Evolutionary conservation across 225 moss, liverwort and hornwort species (phyloP).

Genomic region (Lunularia cruciata): DNA sequence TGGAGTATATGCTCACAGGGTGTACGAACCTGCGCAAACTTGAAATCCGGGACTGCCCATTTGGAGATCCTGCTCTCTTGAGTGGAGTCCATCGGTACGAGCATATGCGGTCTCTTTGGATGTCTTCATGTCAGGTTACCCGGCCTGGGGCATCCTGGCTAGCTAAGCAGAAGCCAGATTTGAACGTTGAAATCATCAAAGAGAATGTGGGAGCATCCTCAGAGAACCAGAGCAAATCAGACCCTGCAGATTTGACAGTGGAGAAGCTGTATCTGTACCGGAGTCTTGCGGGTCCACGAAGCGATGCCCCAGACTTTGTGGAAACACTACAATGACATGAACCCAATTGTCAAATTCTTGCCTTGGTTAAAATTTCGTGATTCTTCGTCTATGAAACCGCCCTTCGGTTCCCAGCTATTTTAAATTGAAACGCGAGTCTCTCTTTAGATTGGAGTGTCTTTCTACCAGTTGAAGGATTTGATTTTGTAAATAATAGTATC

Average conservation of each 20-base stretch:
- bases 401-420: conserved; percentile 12
- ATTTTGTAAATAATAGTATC: conserved; percentile 45
- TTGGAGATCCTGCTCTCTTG: conserved; percentile 48
- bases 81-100: conserved; percentile 39
- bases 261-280: conserved; percentile 51
- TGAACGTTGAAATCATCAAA: conserved; percentile 54
- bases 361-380: conserved; percentile 12
- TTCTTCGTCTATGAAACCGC: background rate
- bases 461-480: conserved; percentile 24
- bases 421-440: conserved; percentile 17
- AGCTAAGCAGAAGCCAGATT: conserved; percentile 35
- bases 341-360: conserved; percentile 19
- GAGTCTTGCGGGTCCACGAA: conserved; percentile 40
- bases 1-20: conserved; percentile 49
- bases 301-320: conserved; percentile 42
- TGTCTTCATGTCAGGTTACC: conserved; percentile 46
- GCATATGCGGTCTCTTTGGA: conserved; percentile 49
- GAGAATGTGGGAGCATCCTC: conserved; percentile 13
- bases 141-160: conserved; percentile 44
- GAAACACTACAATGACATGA: conserved; percentile 41
- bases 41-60: conserved; percentile 53
- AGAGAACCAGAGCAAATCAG: conserved; percentile 3
- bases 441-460: conserved; percentile 29
- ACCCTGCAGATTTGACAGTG: conserved; percentile 30
- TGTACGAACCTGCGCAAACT: conserved; percentile 50